These are phyloP conservation scores for Coffea canephora DNA, from an alignment of 257 asterid species.

Conservation along the genomic window DNA sequence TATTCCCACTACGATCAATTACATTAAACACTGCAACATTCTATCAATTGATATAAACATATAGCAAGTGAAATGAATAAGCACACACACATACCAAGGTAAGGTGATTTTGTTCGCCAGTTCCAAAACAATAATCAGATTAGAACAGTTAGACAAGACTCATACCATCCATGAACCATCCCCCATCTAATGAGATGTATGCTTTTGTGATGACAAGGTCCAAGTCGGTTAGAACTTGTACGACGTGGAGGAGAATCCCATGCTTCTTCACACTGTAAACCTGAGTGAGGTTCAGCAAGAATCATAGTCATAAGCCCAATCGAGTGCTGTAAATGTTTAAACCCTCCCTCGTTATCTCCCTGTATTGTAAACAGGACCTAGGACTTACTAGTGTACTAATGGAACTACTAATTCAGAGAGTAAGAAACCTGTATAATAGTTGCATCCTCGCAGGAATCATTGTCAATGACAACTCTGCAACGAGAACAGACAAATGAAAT, in stretches of 20 bases:
- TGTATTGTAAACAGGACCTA: neutral
- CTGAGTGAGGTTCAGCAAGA: constrained; percentile 29
- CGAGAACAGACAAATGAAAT: constrained; percentile 7
- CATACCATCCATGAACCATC: constrained; percentile 90
- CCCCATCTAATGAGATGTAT: constrained; percentile 79
- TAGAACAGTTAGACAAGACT: neutral
- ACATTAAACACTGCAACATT: constrained; percentile 60
- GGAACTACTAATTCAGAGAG: too few relatives aligned
- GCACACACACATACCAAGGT: neutral
- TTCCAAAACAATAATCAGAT: neutral
- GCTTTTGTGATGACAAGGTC: constrained; percentile 75
- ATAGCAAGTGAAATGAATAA: neutral
- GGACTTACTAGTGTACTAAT: too few relatives aligned
- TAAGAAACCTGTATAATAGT: constrained; percentile 59
- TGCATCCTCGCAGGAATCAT: constrained; percentile 59
- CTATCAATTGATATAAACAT: neutral
- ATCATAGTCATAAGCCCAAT: neutral
- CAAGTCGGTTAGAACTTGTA: constrained; percentile 77
- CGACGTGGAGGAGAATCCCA: constrained; percentile 71
- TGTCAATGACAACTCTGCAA: constrained; percentile 76
- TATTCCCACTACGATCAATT: constrained; percentile 53
- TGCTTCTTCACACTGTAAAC: constrained; percentile 74
- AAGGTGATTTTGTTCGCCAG: neutral
- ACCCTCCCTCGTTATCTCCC: neutral
- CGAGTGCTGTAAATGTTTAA: neutral